Conservation (phyloP, 495 filamentous ascomycete species). For the Annulohypoxylon bovei region DNA sequence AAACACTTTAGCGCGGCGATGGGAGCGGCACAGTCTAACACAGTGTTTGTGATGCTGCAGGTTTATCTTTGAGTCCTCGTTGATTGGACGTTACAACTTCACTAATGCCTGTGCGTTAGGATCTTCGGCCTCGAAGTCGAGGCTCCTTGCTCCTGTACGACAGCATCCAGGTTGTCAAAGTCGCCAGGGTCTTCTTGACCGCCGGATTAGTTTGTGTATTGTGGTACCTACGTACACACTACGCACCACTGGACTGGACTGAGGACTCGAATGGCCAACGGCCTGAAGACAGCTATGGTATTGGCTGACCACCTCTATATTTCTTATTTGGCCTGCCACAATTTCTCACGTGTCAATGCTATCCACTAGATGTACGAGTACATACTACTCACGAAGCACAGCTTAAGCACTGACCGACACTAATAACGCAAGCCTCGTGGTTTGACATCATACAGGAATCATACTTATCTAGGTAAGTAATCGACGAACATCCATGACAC, state of each 20-base stretch:
- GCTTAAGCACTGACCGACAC: background rate
- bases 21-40: conserved; percentile 39
- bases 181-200: conserved; percentile 28
- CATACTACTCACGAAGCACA: background rate
- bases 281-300: background rate
- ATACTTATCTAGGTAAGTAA: background rate
- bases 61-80: conserved; percentile 44
- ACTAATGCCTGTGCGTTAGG: conserved; percentile 38
- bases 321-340: background rate
- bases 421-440: conserved; percentile 23
- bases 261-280: background rate
- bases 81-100: conserved; percentile 40
- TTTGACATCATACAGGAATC: conserved; percentile 35
- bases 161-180: conserved; percentile 6
- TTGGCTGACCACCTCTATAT: conserved; percentile 5
- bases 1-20: conserved; percentile 30
- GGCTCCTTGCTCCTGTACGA: conserved; percentile 23
- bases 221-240: too few relatives aligned
- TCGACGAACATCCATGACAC: conserved; percentile 1
- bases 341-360: conserved; percentile 24
- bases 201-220: conserved; percentile 30
- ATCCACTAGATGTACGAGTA: conserved; percentile 4
- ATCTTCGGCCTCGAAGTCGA: conserved; percentile 25
- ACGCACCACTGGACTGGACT: too few relatives aligned
- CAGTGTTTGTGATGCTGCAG: conserved; percentile 46